These are phyloP conservation scores for Alternaria sp. DNA, from an alignment of 2,329 filamentous ascomycete species.

Conservation along the genomic window DNA sequence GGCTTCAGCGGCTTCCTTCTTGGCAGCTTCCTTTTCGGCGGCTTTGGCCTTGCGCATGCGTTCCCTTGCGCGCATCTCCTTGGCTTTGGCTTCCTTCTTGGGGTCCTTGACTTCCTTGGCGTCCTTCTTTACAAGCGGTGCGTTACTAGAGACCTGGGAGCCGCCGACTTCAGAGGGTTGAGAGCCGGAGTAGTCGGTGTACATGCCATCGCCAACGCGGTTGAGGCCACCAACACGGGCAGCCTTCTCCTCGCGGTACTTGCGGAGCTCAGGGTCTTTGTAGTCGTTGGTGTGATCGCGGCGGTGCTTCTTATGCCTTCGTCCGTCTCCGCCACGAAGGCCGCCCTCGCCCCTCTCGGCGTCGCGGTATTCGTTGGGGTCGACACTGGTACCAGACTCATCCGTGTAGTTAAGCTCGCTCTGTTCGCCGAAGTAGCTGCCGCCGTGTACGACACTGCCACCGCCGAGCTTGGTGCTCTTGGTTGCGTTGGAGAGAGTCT, in stretches of 20 bases:
- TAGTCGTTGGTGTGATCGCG: slow-evolving; percentile 61
- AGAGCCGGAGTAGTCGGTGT: slow-evolving; percentile 77
- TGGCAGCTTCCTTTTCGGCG: slow-evolving; percentile 46
- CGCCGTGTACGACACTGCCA: slow-evolving; percentile 77
- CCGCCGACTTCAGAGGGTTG: slow-evolving; percentile 64
- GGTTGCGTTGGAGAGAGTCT: slow-evolving; percentile 81
- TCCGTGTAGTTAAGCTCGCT: slow-evolving; percentile 53
- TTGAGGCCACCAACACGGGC: slow-evolving; percentile 91
- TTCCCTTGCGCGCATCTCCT: slow-evolving; percentile 54
- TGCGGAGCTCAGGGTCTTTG: slow-evolving; percentile 68
- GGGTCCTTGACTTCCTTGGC: slow-evolving; percentile 44
- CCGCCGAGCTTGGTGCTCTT: slow-evolving; percentile 84
- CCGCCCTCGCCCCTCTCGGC: slow-evolving; percentile 52
- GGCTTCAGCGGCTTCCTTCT: slow-evolving; percentile 42
- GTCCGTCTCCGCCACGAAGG: slow-evolving; percentile 50
- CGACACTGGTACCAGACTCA: slow-evolving; percentile 53
- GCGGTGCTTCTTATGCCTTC: slow-evolving; percentile 54
- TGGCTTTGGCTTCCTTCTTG: slow-evolving; percentile 48
- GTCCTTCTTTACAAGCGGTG: slow-evolving; percentile 54
- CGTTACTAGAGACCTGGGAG: slow-evolving; percentile 49
- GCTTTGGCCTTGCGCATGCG: slow-evolving; percentile 57
- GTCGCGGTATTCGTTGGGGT: slow-evolving; percentile 50
- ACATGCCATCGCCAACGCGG: slow-evolving; percentile 75
- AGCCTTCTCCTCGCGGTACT: slow-evolving; percentile 84
- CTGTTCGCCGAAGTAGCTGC: slow-evolving; percentile 51